Percentiles rank a stretch among this genome's conserved stretches.
Conservation (phyloP, 2,329 filamentous ascomycete species). For the Penicillium verrucosum region DNA sequence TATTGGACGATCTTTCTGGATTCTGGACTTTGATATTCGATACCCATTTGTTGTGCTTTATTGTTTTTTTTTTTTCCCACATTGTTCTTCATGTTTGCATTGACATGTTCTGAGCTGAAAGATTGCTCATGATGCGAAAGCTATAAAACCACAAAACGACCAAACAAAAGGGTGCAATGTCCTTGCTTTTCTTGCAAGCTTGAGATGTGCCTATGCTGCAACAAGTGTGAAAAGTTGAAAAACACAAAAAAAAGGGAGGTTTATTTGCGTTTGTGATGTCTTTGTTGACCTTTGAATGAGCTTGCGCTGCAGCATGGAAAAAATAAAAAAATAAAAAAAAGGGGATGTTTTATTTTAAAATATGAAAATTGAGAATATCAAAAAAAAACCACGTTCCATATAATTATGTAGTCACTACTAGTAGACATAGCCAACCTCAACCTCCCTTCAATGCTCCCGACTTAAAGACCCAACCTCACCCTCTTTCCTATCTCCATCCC, state of each 20-base stretch:
- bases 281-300: not conserved
- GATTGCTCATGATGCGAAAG: not conserved
- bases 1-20: not conserved
- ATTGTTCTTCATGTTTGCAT: not conserved
- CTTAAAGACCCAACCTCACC: no score
- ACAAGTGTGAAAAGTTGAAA: not conserved
- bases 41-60: not conserved
- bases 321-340: not conserved
- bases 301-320: constrained; percentile 1
- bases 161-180: not conserved
- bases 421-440: not conserved
- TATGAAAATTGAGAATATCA: not conserved
- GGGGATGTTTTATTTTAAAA: not conserved
- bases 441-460: no score
- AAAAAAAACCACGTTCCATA: not conserved
- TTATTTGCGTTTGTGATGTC: not conserved
- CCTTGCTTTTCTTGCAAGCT: not conserved
- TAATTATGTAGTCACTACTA: not conserved
- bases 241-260: not conserved
- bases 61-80: not conserved
- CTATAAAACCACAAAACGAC: not conserved
- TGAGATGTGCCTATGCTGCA: not conserved
- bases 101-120: not conserved
- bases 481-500: no score
- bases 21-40: not conserved